Conservation (phyloP, 192 early-diverging fungal genomes). For the Backusella tarrabulga region DNA sequence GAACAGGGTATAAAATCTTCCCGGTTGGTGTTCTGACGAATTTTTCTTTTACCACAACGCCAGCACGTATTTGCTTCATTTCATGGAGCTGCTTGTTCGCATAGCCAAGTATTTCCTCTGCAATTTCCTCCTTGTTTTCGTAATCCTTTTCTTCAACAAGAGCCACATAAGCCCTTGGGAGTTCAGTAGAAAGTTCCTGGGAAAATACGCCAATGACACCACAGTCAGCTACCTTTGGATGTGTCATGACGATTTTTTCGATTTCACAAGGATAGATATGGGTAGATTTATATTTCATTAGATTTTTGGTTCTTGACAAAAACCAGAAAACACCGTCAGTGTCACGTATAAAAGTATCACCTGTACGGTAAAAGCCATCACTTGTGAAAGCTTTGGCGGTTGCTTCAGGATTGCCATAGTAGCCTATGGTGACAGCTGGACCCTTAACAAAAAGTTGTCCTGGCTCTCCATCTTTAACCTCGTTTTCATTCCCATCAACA, state of each 20-base stretch:
- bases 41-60: background rate
- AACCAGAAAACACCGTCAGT: conserved; percentile 70
- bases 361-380: conserved; percentile 77
- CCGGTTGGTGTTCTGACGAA: background rate
- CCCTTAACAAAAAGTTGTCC: conserved; percentile 87
- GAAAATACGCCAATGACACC: background rate
- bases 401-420: conserved; percentile 66
- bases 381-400: conserved; percentile 62
- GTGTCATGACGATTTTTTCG: conserved; percentile 65
- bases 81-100: background rate
- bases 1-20: background rate
- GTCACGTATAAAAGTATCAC: conserved; percentile 79
- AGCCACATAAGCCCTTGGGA: background rate
- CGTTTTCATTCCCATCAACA: background rate
- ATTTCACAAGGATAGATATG: conserved; percentile 86
- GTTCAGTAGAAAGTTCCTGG: background rate
- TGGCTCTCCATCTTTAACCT: background rate
- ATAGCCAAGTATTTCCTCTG: background rate
- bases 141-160: background rate
- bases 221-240: conserved; percentile 62
- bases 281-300: conserved; percentile 87
- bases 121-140: background rate
- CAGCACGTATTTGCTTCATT: background rate
- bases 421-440: conserved; percentile 70
- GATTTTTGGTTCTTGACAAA: conserved; percentile 83